phyloP scores from a whole-genome alignment of 1,284 basidiomycete genomes.

The Afroboletus lepidellus region DNA sequence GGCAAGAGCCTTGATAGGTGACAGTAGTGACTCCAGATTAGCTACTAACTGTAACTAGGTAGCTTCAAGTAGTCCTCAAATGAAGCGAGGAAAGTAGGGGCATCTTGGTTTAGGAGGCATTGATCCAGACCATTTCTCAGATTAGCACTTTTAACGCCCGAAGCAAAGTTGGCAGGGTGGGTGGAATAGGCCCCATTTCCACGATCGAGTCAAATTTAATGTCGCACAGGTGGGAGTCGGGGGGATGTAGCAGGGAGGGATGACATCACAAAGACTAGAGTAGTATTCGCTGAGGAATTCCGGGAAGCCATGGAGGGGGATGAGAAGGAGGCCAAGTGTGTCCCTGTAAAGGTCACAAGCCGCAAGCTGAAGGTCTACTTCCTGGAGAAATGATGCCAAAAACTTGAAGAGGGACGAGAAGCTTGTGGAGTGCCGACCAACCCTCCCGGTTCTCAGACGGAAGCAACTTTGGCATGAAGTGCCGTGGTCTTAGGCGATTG shows the following conservation, averaged over 20 bases:
- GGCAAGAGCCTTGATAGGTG: no score
- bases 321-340: conserved; percentile 87
- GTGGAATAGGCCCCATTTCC: conserved; percentile 89
- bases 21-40: no score
- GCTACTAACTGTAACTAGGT: no score
- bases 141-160: conserved; percentile 76
- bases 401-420: conserved; percentile 95
- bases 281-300: conserved; percentile 98
- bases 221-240: conserved; percentile 83
- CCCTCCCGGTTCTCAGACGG: conserved; percentile 85
- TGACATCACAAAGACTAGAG: conserved; percentile 90
- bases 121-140: conserved; percentile 79
- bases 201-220: conserved; percentile 71
- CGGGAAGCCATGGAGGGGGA: conserved; percentile 97
- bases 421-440: conserved; percentile 94
- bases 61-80: conserved; percentile 77
- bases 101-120: conserved; percentile 72
- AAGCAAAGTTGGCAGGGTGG: conserved; percentile 86
- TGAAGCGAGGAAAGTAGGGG: conserved; percentile 70
- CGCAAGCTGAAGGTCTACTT: conserved; percentile 76
- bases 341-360: conserved; percentile 92
- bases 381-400: conserved; percentile 86
- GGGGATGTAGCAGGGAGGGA: conserved; percentile 91
- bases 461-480: conserved; percentile 97
- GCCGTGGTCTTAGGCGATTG: conserved; percentile 94